Percentiles rank a stretch among this genome's conserved stretches.
Evolutionary conservation across 2,329 filamentous ascomycete species (phyloP).

Genomic region (Neofusicoccum sp.): DNA sequence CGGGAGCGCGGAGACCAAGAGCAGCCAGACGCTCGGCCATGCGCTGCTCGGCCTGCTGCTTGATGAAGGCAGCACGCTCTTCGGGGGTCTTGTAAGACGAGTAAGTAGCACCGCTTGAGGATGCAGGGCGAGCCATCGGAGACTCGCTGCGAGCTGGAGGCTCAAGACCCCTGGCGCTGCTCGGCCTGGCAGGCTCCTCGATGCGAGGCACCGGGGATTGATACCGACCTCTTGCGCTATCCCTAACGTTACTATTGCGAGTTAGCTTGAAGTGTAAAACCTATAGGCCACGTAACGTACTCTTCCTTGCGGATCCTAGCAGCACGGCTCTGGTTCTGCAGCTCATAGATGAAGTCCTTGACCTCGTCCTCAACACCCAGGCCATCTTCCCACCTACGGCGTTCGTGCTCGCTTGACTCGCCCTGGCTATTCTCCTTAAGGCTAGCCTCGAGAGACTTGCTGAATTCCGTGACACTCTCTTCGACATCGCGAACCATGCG

Average conservation of each 20-base stretch:
- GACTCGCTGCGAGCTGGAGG: constrained; percentile 53
- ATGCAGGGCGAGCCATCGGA: constrained; percentile 58
- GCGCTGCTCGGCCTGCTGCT: constrained; percentile 92
- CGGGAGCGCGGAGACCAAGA: constrained; percentile 82
- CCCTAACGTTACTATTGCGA: constrained; percentile 21
- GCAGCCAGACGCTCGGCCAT: constrained; percentile 96
- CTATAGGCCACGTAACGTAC: background rate
- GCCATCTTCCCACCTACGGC: constrained; percentile 91
- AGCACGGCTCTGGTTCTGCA: constrained; percentile 83
- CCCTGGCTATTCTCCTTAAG: constrained; percentile 80
- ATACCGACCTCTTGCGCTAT: constrained; percentile 35
- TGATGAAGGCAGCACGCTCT: constrained; percentile 93
- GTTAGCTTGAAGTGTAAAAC: background rate
- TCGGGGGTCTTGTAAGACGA: constrained; percentile 87
- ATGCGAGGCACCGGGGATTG: constrained; percentile 45
- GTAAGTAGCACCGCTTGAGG: constrained; percentile 67
- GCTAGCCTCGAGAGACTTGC: constrained; percentile 79
- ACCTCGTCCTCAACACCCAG: constrained; percentile 96
- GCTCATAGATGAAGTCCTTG: constrained; percentile 95
- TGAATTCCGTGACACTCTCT: constrained; percentile 89
- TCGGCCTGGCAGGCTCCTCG: constrained; percentile 33
- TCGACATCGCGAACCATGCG: constrained; percentile 96
- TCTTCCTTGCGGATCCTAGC: constrained; percentile 69
- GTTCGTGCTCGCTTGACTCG: constrained; percentile 83
- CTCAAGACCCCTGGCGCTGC: constrained; percentile 45